A percentile compares a stretch with the other conserved stretches of the same genome.
Evolutionary conservation across 768 basidiomycete species (phyloP).

Genomic region (Naganishia randhawae): DNA sequence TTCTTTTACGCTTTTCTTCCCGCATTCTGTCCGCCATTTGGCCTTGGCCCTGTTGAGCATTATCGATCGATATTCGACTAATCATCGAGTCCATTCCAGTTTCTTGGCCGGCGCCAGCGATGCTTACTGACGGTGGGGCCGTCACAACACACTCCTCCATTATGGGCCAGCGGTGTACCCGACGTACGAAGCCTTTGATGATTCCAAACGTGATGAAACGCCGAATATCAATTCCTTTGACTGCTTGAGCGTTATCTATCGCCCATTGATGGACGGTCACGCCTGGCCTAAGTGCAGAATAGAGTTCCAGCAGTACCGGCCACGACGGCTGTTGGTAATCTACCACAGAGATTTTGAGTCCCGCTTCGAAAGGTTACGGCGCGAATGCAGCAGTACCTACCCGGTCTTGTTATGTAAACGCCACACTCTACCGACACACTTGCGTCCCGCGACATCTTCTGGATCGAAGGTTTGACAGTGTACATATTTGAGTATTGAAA

Average conservation of each 20-base stretch:
- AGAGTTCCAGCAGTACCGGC: slow-evolving; percentile 79
- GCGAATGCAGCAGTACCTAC: slow-evolving; percentile 50
- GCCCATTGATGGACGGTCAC: slow-evolving; percentile 85
- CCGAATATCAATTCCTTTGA: slow-evolving; percentile 77
- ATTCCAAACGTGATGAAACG: slow-evolving; percentile 97
- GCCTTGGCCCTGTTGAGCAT: slow-evolving; percentile 7
- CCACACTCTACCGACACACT: slow-evolving; percentile 89
- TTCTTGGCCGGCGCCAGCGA: slow-evolving; percentile 23
- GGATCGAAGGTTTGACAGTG: slow-evolving; percentile 76
- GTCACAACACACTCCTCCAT: slow-evolving; percentile 35
- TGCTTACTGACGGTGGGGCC: not conserved
- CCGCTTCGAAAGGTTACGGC: not conserved
- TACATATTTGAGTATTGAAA: slow-evolving; percentile 99
- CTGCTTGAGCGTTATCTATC: slow-evolving; percentile 66
- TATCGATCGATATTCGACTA: slow-evolving; percentile 39
- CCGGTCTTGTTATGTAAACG: slow-evolving; percentile 77
- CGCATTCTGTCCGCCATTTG: slow-evolving; percentile 26
- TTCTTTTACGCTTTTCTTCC: slow-evolving; percentile 2
- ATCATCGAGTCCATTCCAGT: slow-evolving; percentile 31
- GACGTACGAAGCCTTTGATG: slow-evolving; percentile 93
- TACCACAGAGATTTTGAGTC: slow-evolving; percentile 10
- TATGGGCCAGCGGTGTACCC: slow-evolving; percentile 90
- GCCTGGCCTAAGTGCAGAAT: slow-evolving; percentile 78
- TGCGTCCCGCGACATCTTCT: slow-evolving; percentile 77
- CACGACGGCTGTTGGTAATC: slow-evolving; percentile 66